Conservation (phyloP, 306 rosid species). For the Quercus suber region DNA sequence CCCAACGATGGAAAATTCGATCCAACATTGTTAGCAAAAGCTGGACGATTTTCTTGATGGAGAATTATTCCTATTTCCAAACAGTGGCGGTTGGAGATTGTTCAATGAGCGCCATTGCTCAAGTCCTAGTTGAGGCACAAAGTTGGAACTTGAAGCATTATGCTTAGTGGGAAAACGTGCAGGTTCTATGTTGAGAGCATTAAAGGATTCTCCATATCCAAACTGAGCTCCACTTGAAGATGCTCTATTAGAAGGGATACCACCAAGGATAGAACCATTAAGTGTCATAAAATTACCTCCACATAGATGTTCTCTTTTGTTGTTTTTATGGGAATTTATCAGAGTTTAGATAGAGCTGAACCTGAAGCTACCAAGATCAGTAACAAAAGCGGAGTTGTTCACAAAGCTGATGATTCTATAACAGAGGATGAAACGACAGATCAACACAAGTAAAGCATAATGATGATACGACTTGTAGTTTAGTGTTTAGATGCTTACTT, state of each 20-base stretch:
- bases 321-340: neutral
- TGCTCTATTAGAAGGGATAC: constrained; percentile 3
- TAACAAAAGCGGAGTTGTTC: too few relatives aligned
- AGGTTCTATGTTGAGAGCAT: neutral
- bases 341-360: too few relatives aligned
- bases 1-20: neutral
- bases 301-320: neutral
- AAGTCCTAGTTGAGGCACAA: neutral
- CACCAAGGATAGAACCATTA: neutral
- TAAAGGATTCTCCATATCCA: neutral
- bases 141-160: neutral
- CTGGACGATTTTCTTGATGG: neutral
- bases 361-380: too few relatives aligned
- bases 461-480: too few relatives aligned
- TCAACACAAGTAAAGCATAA: too few relatives aligned
- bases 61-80: constrained; percentile 3
- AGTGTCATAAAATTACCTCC: neutral
- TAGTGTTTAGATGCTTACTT: too few relatives aligned
- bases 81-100: neutral
- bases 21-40: neutral
- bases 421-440: too few relatives aligned
- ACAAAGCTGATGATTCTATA: too few relatives aligned
- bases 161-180: neutral
- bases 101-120: neutral
- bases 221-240: neutral